Evolutionary conservation across 2,329 filamentous ascomycete species (phyloP), one percentile per base, ranked within the genome.

Genomic region (Verticillium dahliae): DNA sequence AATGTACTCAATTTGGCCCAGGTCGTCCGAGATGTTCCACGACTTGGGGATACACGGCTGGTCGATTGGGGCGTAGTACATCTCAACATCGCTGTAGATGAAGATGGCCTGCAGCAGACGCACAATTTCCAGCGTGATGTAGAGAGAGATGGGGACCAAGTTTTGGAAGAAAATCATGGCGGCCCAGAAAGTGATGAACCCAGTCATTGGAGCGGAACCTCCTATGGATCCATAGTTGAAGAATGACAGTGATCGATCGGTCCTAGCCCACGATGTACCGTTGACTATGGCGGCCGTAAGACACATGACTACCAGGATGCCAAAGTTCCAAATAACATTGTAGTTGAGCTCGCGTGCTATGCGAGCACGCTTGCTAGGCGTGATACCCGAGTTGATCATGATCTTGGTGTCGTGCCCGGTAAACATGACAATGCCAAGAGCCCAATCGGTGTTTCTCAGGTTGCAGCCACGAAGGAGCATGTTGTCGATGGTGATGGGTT

Each of bases 1-100:
- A 67, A 99, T 97, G 79, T 98, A 99, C 76, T 98, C 95, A 65
- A 99, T 97, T 76, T 99, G 95, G 13, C 95, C 95, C 56, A 99
- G 82, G 69, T 99, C 96, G 71, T 99, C 95, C 1, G 94, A 98
- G 58, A 99, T 98, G 72, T 98, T 99, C 95, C 95, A 99, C 0
- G 93, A 92, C 72, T 98, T 98, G 5, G 96, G 95, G 11, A 96
- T 92, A 72, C 96, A 99, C 1, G 94, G 92, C 71, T 97, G 93
- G 70, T 97, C 92, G 66, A 97, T 87, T 69, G 87, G 88, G 61
- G 95, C 95, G 78, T 99, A 97, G 76, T 98, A 99, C 96, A 99
- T 99, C 71, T 89, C 86, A 4, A 91, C 85, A 71, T 99, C 95
- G 77, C 89, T 97, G 79, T 96, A 97, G 71, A 99, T 99, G 81